A percentile compares a stretch with the other conserved stretches of the same genome.
These are phyloP conservation scores for Trebouxia sp. DNA, from an alignment of 139 green algal genomes.

Conservation along the genomic window DNA sequence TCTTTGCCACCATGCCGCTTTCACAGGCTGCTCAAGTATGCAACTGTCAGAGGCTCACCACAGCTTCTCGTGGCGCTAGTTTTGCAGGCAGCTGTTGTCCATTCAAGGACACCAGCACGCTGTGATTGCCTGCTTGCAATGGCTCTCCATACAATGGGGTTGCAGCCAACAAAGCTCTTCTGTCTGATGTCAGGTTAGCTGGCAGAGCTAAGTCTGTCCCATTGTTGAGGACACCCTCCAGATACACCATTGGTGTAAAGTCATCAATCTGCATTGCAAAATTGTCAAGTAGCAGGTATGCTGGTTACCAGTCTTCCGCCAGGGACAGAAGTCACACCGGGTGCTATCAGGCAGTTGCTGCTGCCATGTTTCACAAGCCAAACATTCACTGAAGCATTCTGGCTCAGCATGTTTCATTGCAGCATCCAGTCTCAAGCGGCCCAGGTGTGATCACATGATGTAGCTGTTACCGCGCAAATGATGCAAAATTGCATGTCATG, in stretches of 20 bases:
- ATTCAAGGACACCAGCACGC: conserved; percentile 34
- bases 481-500: background rate
- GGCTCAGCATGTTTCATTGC: background rate
- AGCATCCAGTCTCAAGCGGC: no score
- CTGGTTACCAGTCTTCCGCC: no score
- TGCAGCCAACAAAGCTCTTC: background rate
- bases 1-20: background rate
- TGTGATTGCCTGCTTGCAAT: conserved; percentile 19
- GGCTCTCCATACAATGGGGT: conserved; percentile 2
- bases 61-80: background rate
- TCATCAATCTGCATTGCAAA: conserved; percentile 4
- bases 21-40: background rate
- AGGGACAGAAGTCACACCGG: background rate
- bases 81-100: conserved; percentile 32
- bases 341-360: background rate
- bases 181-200: conserved; percentile 25
- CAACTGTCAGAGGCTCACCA: background rate
- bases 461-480: no score
- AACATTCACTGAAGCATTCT: background rate
- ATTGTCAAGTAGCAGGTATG: no score
- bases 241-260: conserved; percentile 16
- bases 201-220: conserved; percentile 28
- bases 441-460: background rate
- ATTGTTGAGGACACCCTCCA: conserved; percentile 19
- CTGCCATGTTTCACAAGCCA: background rate